Percentiles rank a stretch among this genome's conserved stretches.
phyloP scores from a whole-genome alignment of 2,329 filamentous ascomycete species.

The Pyrenophora teres region DNA sequence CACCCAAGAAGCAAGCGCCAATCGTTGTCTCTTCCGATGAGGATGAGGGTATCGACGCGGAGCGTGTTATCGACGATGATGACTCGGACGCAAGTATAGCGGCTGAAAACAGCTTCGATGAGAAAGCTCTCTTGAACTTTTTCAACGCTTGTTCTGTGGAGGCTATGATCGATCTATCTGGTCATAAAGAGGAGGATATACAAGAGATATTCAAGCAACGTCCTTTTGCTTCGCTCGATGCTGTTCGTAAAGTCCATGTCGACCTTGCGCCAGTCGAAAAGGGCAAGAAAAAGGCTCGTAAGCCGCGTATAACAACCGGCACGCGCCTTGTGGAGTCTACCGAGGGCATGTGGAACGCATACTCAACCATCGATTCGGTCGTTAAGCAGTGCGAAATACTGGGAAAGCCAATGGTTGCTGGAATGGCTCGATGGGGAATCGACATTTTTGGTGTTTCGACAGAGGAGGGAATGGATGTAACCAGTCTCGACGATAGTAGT shows the following conservation, averaged over 20 bases:
- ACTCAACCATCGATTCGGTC: constrained; percentile 81
- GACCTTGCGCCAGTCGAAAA: constrained; percentile 35
- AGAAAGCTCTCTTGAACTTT: constrained; percentile 70
- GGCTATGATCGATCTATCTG: constrained; percentile 81
- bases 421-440: constrained; percentile 71
- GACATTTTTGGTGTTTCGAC: constrained; percentile 65
- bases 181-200: constrained; percentile 71
- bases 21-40: constrained; percentile 34
- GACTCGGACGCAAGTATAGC: constrained; percentile 49
- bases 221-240: constrained; percentile 71
- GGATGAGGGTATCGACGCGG: constrained; percentile 43
- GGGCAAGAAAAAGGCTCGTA: constrained; percentile 41
- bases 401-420: constrained; percentile 67
- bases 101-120: constrained; percentile 45
- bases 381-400: constrained; percentile 76
- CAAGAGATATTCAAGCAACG: constrained; percentile 71
- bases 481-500: constrained; percentile 55
- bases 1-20: constrained; percentile 16
- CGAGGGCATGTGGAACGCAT: constrained; percentile 75
- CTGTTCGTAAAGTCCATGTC: constrained; percentile 67
- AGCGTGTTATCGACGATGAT: constrained; percentile 47
- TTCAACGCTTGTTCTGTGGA: constrained; percentile 79
- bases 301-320: constrained; percentile 60
- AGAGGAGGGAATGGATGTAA: constrained; percentile 65
- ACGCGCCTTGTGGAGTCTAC: constrained; percentile 70